phyloP scores from a whole-genome alignment of 495 filamentous ascomycete genomes.

The Astrothelium subdiscretum region DNA sequence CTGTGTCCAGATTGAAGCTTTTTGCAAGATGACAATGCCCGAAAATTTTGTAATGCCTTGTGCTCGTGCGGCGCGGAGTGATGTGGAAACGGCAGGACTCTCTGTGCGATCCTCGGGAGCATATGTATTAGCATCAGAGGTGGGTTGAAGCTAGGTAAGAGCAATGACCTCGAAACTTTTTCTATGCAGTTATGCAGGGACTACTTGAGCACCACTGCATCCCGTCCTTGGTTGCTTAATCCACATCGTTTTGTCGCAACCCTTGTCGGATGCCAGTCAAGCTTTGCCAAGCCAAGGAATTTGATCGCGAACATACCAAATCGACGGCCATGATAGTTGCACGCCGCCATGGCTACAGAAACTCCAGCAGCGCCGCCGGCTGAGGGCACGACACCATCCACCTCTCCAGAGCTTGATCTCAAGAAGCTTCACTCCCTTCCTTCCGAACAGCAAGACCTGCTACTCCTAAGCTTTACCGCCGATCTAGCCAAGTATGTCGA shows the following conservation, averaged over 20 bases:
- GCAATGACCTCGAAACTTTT: neutral
- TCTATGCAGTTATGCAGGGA: neutral
- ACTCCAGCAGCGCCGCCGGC: neutral
- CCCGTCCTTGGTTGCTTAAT: neutral
- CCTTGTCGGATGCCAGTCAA: neutral
- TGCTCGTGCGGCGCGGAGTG: neutral
- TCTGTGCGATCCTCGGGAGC: constrained; percentile 3
- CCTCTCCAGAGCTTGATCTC: constrained; percentile 62
- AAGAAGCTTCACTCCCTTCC: constrained; percentile 79
- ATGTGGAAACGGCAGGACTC: no score
- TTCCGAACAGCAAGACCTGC: constrained; percentile 91
- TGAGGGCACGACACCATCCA: neutral
- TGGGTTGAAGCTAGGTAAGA: neutral
- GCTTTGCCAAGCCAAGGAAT: neutral
- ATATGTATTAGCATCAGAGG: neutral
- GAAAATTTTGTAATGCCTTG: constrained; percentile 8
- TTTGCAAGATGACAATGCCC: constrained; percentile 42
- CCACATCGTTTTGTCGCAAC: neutral
- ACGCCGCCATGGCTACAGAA: neutral
- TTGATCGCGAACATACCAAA: neutral
- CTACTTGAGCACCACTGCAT: neutral
- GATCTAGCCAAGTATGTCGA: constrained; percentile 73
- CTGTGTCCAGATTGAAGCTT: constrained; percentile 59
- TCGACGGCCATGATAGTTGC: neutral
- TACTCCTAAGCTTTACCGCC: constrained; percentile 79